phyloP scores from a whole-genome alignment of 139 green algal genomes.

The Chara braunii region DNA sequence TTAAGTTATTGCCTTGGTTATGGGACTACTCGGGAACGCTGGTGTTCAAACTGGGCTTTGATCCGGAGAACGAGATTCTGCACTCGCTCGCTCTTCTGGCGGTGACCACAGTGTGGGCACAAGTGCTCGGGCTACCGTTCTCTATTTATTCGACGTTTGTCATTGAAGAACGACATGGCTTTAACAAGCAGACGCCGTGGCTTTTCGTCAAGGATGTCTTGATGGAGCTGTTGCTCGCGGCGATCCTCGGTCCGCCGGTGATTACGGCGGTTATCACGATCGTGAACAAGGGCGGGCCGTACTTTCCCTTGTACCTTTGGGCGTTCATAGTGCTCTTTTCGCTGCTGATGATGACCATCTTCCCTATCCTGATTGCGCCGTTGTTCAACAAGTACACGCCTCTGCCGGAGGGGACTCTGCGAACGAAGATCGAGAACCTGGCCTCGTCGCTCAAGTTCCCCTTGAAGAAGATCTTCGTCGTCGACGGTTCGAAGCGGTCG shows the following conservation, averaged over 20 bases:
- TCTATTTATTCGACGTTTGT: slow-evolving; percentile 70
- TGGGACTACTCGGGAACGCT: not conserved
- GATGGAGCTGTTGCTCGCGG: slow-evolving; percentile 53
- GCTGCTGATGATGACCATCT: slow-evolving; percentile 61
- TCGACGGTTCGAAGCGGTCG: slow-evolving; percentile 30
- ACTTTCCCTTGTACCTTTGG: slow-evolving; percentile 72
- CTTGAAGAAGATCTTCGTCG: slow-evolving; percentile 26
- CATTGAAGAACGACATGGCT: slow-evolving; percentile 71
- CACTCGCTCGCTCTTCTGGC: too few species aligned
- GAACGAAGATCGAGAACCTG: slow-evolving; percentile 18
- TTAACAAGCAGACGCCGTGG: slow-evolving; percentile 66
- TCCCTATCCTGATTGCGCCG: slow-evolving; percentile 55
- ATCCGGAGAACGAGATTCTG: not conserved
- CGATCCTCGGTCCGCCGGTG: slow-evolving; percentile 63
- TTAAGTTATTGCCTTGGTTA: slow-evolving; percentile 14
- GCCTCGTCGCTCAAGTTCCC: slow-evolving; percentile 13
- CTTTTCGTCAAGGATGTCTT: slow-evolving; percentile 64
- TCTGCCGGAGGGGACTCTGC: slow-evolving; percentile 11
- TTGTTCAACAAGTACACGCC: slow-evolving; percentile 64
- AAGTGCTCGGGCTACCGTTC: slow-evolving; percentile 62
- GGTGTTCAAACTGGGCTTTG: not conserved
- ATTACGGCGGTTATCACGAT: slow-evolving; percentile 51
- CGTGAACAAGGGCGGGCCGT: slow-evolving; percentile 43
- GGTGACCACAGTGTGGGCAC: too few species aligned
- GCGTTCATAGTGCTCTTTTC: slow-evolving; percentile 62